phyloP scores from a whole-genome alignment of 345 rosid species.

The Bretschneidera sinensis region DNA sequence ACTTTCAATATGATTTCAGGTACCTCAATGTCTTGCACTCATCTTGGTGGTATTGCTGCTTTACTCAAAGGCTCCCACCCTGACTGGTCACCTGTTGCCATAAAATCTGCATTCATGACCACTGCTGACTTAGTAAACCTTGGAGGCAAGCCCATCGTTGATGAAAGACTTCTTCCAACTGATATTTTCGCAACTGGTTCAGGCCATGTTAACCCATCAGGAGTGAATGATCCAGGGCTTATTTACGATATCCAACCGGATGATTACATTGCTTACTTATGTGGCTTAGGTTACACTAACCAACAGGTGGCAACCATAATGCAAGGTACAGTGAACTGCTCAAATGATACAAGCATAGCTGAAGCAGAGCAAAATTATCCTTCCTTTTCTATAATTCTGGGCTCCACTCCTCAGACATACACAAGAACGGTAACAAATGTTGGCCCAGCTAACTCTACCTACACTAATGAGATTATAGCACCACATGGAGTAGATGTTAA shows the following conservation, averaged over 20 bases:
- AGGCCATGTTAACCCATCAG: conserved; percentile 51
- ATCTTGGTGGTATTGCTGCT: conserved; percentile 46
- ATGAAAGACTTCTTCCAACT: conserved; percentile 30
- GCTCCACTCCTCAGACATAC: conserved; percentile 5
- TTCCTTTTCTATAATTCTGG: conserved; percentile 22
- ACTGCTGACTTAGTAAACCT: conserved; percentile 32
- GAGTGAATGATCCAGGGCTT: conserved; percentile 42
- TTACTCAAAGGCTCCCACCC: conserved; percentile 36
- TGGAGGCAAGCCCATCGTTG: conserved; percentile 30
- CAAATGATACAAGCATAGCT: conserved; percentile 9
- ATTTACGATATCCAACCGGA: conserved; percentile 37
- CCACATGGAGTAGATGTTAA: conserved; percentile 20
- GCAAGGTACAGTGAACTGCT: conserved; percentile 15
- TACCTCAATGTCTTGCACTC: conserved; percentile 58
- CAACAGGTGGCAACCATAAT: conserved; percentile 16
- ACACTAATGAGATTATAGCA: conserved; percentile 14
- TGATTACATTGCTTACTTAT: conserved; percentile 40
- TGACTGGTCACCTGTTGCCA: conserved; percentile 47
- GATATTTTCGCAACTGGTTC: conserved; percentile 37
- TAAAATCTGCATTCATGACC: conserved; percentile 49
- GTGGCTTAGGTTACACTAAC: conserved; percentile 32
- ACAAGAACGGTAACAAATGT: conserved; percentile 19
- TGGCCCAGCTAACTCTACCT: conserved; percentile 27
- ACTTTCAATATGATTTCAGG: conserved; percentile 45
- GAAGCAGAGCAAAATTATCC: conserved; percentile 39